Percentiles rank a stretch among this genome's conserved stretches.
Conservation (phyloP, 2,329 filamentous ascomycete species). For the Xylariaceae sp. region DNA sequence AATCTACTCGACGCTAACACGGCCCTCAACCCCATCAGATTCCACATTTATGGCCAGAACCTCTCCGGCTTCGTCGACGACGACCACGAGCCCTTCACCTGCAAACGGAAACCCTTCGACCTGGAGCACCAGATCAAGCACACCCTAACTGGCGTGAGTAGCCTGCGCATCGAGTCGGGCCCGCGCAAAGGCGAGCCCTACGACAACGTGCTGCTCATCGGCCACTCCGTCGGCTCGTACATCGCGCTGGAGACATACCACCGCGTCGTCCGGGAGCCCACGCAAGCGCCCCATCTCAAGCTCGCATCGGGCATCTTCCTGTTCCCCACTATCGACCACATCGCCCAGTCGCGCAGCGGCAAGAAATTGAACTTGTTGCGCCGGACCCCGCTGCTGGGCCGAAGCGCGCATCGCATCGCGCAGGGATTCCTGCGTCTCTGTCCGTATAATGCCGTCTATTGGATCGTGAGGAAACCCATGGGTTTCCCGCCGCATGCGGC, state of each 20-base stretch:
- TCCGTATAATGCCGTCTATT: conserved; percentile 37
- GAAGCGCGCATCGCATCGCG: conserved; percentile 39
- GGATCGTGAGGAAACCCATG: conserved; percentile 40
- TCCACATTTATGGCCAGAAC: conserved; percentile 54
- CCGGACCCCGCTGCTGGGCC: conserved; percentile 39
- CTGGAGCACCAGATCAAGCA: conserved; percentile 50
- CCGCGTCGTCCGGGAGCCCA: conserved; percentile 42
- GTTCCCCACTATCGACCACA: conserved; percentile 70
- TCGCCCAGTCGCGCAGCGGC: conserved; percentile 58
- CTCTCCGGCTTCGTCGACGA: conserved; percentile 54
- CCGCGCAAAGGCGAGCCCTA: conserved; percentile 38
- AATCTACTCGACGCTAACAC: conserved; percentile 42
- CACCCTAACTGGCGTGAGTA: conserved; percentile 37
- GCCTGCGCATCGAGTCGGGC: conserved; percentile 29
- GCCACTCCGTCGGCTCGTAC: conserved; percentile 70
- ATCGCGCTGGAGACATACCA: conserved; percentile 64
- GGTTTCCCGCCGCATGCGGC: conserved; percentile 47
- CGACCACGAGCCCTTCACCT: conserved; percentile 44
- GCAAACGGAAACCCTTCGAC: conserved; percentile 41
- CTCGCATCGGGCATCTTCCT: conserved; percentile 56
- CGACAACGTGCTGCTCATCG: conserved; percentile 60
- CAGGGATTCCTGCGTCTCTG: conserved; percentile 38
- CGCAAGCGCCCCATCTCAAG: conserved; percentile 34
- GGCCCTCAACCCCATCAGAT: conserved; percentile 30
- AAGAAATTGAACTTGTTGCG: conserved; percentile 43